A percentile compares a stretch with the other conserved stretches of the same genome.
phyloP scores from a whole-genome alignment of 129 eudicot genomes.

The Artemisia tridentata region DNA sequence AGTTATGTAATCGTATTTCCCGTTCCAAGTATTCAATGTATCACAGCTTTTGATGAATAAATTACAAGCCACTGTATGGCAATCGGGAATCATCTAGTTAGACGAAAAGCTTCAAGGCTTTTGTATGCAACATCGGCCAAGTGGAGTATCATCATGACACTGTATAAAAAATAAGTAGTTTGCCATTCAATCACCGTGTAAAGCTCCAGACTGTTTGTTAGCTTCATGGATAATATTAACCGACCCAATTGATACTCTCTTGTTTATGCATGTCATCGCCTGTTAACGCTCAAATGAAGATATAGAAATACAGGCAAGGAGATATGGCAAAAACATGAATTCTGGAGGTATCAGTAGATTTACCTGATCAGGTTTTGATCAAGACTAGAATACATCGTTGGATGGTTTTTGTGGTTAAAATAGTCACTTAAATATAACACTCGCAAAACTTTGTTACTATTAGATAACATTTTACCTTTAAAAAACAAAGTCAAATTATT shows the following conservation, averaged over 20 bases:
- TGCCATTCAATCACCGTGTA: slow-evolving; percentile 24
- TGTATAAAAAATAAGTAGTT: slow-evolving; percentile 7
- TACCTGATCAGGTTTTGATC: slow-evolving; percentile 16
- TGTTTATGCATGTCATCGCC: background rate
- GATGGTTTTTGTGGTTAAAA: background rate
- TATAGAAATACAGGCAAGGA: background rate
- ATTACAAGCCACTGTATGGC: slow-evolving; percentile 3
- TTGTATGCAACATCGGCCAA: background rate
- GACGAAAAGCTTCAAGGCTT: background rate
- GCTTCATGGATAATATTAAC: slow-evolving; percentile 1
- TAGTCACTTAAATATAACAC: no score
- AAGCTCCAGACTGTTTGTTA: background rate
- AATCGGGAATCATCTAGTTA: no score
- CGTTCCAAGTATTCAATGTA: background rate
- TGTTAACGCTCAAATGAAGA: background rate
- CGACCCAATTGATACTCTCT: background rate
- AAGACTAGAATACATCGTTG: slow-evolving; percentile 1
- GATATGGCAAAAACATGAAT: background rate
- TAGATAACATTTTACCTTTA: no score
- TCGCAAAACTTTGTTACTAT: no score
- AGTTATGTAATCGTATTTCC: background rate
- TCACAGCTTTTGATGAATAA: background rate
- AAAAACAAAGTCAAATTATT: no score
- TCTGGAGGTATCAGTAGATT: slow-evolving; percentile 1
- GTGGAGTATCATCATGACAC: slow-evolving; percentile 21